These are phyloP conservation scores for Ettlia oleoabundans DNA, from an alignment of 139 green algal genomes.

Conservation along the genomic window DNA sequence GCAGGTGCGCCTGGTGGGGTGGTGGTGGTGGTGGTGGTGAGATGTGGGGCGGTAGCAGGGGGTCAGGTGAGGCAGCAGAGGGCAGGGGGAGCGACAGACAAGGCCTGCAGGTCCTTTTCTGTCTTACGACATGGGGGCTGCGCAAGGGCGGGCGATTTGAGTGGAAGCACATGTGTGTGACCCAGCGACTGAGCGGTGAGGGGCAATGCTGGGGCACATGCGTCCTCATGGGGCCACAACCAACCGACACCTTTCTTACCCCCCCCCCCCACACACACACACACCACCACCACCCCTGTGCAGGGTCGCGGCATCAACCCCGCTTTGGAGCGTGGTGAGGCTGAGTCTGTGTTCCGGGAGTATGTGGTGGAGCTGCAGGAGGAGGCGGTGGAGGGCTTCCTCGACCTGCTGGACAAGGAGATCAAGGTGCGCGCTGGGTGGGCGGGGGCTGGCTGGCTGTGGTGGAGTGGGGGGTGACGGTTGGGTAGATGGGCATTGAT, in stretches of 20 bases:
- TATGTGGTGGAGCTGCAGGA: slow-evolving; percentile 46
- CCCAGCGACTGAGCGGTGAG: no score
- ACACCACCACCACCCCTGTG: not conserved
- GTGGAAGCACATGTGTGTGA: no score
- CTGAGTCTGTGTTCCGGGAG: slow-evolving; percentile 51
- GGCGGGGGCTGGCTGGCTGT: not conserved
- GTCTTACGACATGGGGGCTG: no score
- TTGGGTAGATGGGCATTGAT: not conserved
- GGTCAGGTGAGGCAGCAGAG: no score
- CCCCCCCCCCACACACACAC: no score
- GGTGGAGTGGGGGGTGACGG: not conserved
- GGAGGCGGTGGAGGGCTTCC: slow-evolving; percentile 24
- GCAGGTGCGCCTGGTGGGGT: slow-evolving; percentile 43
- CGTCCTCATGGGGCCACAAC: no score
- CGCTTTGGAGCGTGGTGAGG: slow-evolving; percentile 27
- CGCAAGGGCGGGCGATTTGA: no score
- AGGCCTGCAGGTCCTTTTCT: no score
- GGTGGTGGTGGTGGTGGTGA: not conserved
- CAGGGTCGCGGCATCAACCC: slow-evolving; percentile 47
- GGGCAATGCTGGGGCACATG: no score
- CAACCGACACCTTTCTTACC: no score
- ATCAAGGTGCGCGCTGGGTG: slow-evolving; percentile 13
- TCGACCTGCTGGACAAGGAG: slow-evolving; percentile 44
- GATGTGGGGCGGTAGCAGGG: no score
- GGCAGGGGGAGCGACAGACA: no score